Percentiles rank a stretch among this genome's conserved stretches.
These are phyloP conservation scores for Metschnikowia reukaufii DNA, from an alignment of 805 yeast genomes.

Conservation along the genomic window DNA sequence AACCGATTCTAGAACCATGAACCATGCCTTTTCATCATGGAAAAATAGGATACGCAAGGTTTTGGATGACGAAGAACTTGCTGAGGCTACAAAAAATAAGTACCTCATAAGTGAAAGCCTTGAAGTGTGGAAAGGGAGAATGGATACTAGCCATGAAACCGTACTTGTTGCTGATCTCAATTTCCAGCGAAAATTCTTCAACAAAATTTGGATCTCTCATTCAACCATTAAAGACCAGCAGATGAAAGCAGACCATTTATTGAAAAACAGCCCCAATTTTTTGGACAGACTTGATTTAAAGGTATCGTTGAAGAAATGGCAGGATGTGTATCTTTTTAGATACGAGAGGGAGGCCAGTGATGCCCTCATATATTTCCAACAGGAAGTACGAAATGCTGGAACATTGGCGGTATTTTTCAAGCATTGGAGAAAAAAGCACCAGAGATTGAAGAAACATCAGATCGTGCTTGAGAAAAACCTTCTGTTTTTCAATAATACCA, in stretches of 20 bases:
- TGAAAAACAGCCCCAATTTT: not conserved
- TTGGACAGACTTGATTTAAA: constrained; percentile 1
- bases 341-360: constrained; percentile 23
- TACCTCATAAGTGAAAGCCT: not conserved
- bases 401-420: constrained; percentile 1
- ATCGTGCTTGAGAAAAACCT: constrained; percentile 8
- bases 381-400: constrained; percentile 9
- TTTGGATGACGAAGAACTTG: not conserved
- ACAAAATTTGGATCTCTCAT: not conserved
- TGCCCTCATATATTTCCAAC: constrained; percentile 22
- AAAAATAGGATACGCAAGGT: not conserved
- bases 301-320: constrained; percentile 25
- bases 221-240: not conserved
- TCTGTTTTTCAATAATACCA: constrained; percentile 9
- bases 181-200: constrained; percentile 23
- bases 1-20: not conserved
- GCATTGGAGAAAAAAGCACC: constrained; percentile 10
- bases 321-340: constrained; percentile 17
- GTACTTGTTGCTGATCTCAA: constrained; percentile 21
- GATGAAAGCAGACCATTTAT: not conserved
- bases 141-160: constrained; percentile 10
- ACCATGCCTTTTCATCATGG: constrained; percentile 1
- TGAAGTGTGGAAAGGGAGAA: not conserved
- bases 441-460: not conserved
- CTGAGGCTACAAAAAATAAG: not conserved